Base-by-base conservation (phyloP, 2,329 filamentous ascomycete species). In the Sarocladium strictum region DNA sequence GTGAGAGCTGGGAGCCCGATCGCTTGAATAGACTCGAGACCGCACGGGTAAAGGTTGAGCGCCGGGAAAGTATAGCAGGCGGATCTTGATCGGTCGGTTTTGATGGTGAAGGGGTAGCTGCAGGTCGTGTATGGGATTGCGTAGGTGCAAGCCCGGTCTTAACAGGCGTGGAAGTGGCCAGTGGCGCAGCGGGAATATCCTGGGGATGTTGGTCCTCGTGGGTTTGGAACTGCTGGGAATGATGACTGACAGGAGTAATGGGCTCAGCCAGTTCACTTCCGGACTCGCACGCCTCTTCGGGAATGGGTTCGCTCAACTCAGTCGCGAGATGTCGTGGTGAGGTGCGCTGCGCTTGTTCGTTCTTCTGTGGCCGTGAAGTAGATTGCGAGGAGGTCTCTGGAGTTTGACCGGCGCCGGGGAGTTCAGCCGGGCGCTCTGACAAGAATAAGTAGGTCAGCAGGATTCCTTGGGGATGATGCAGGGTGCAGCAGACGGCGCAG, bases 1-100 rank as follows among this genome's bases (percentile, higher is more conserved):
- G 50, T 27, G 50, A 53, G 5, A 63, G 40, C 32, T 64, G 58
- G 7, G 71, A 72, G 59, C 69, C 72, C 54, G 71, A 68, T 54
- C 76, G 72, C 29, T 72, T 70, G 63, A 78, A 76, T n/a, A 79
- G 61, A 56, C 64, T 76, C 19, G 76, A 76, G 72, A 79, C 76
- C 51, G 73, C 77, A 58, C 74, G 74, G 58, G 70, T 75, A 63
- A 79, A 73, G 57, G 72, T 72, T 40, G 71, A 70, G 37, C 72
- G 70, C 47, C 72, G 70, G 12, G 69, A 66, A 15, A 72, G 65
- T 14, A 70, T 66, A 27, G 60, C 59, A 4, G 64, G 58, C 21
- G 62, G 58, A 27, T 51, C 47, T 17, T 60, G 59, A 19, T 63
- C 60, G 40, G 59, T 56, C 41, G 63, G 57, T 55, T 57, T 62